These are phyloP conservation scores for Blastocystis sp. DNA, from an alignment of 352 stramenopile species.

Conservation along the genomic window DNA sequence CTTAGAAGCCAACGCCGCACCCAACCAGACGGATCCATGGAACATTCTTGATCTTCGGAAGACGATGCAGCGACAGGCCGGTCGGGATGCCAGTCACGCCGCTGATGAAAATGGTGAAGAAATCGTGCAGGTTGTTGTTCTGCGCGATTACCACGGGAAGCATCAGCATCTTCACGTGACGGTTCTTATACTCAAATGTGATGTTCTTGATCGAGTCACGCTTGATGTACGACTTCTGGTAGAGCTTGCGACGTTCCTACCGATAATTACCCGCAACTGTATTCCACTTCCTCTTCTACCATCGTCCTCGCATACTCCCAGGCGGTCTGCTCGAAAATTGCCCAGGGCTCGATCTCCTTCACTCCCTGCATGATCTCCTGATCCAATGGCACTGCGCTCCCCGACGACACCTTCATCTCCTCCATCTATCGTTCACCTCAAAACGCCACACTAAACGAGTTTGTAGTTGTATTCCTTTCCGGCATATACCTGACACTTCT, in stretches of 20 bases:
- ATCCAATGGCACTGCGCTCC: slow-evolving; percentile 1
- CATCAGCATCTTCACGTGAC: slow-evolving; percentile 30
- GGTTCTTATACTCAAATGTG: background rate
- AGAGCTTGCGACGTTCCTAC: slow-evolving; percentile 28
- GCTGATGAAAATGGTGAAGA: slow-evolving; percentile 61
- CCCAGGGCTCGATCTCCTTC: slow-evolving; percentile 47
- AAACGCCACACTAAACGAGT: background rate
- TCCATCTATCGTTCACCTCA: background rate
- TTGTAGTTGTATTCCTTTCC: slow-evolving; percentile 62
- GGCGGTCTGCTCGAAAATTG: slow-evolving; percentile 39
- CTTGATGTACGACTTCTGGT: slow-evolving; percentile 23
- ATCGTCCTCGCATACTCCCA: slow-evolving; percentile 25
- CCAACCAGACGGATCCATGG: slow-evolving; percentile 5
- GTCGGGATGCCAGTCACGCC: slow-evolving; percentile 37
- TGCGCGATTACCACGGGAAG: slow-evolving; percentile 17
- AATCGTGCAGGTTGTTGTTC: slow-evolving; percentile 53
- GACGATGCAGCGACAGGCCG: slow-evolving; percentile 3
- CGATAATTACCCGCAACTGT: background rate
- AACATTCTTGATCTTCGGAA: slow-evolving; percentile 16
- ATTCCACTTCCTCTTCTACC: slow-evolving; percentile 3
- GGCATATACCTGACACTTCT: slow-evolving; percentile 44
- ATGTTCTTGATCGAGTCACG: slow-evolving; percentile 12
- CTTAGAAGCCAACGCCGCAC: background rate
- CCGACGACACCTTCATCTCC: slow-evolving; percentile 18
- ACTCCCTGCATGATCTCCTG: slow-evolving; percentile 7